Base-by-base conservation (phyloP, 352 stramenopile species). In the Phytophthora citricola region DNA sequence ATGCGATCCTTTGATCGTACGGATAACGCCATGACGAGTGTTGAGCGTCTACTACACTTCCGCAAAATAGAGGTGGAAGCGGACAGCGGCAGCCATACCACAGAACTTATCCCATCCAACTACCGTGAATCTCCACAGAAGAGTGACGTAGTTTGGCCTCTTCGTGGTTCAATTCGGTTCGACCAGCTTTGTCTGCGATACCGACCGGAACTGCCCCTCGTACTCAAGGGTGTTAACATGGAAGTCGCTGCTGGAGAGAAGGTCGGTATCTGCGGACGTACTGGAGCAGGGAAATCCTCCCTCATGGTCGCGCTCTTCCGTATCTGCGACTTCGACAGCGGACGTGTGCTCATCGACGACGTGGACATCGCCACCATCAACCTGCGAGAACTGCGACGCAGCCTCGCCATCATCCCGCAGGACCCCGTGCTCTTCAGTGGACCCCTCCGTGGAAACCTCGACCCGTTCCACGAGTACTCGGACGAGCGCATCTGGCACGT, bases 391-490 rank as follows among this genome's bases (percentile, higher is more conserved):
- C 58, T 79, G 22, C 53, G 60, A 39, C 57, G 51, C 5, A 72
- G 63, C 15, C 56, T 90, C 24, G 64, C 73, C 11, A 85, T 90
- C 44, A 81, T 89, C 55, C 63, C 94, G 7, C 72, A 81, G 45
- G 91, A 98, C 64, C 93, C 95, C 20, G 89, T 98, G n/a, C 66
- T 98, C 27, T 98, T 98, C 69, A 90, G 78, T 36, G 94, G 94
- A 22, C 91, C 82, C 17, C 76, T 98, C 11, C 82, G 91, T 17
- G 86, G 83, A 32, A 98, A 98, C 78, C 73, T 98, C n/a, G 93
- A 98, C 71, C 94, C 95, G 22, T 97, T 96, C 66, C 63, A 77
- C 31, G 59, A 91, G 46, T 95, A 91, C 75, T 73, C 56, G 39
- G 90, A 97, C 56, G 73, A 80, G 1, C 73, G 51, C 20, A 73